phyloP scores from a whole-genome alignment of 345 rosid genomes.

The Linum tenue region DNA sequence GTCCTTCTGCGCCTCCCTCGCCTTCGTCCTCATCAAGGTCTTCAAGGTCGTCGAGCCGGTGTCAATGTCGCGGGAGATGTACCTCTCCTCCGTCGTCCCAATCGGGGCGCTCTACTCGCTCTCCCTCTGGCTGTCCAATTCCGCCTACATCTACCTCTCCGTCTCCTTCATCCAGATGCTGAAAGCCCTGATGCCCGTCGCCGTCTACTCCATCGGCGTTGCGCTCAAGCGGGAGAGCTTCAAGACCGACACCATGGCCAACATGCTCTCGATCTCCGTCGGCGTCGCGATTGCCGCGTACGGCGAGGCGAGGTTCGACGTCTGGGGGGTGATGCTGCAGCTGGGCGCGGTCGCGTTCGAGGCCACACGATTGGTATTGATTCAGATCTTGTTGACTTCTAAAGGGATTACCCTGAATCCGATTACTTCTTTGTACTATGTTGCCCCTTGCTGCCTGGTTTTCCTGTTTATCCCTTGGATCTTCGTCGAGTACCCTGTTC shows the following conservation, averaged over 20 bases:
- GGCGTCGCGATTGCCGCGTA: slow-evolving; percentile 89
- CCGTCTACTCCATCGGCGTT: slow-evolving; percentile 91
- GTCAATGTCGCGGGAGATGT: slow-evolving; percentile 68
- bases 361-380: slow-evolving; percentile 47
- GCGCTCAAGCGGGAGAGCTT: slow-evolving; percentile 53
- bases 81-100: slow-evolving; percentile 78
- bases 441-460: slow-evolving; percentile 7
- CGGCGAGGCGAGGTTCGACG: slow-evolving; percentile 85
- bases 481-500: slow-evolving; percentile 66
- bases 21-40: slow-evolving; percentile 76
- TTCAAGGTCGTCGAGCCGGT: slow-evolving; percentile 89
- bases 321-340: slow-evolving; percentile 83
- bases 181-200: slow-evolving; percentile 93
- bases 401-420: slow-evolving; percentile 10
- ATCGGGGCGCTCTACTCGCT: slow-evolving; percentile 88
- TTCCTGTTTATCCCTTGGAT: slow-evolving; percentile 52
- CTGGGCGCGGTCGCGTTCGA: slow-evolving; percentile 90
- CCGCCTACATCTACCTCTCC: slow-evolving; percentile 95
- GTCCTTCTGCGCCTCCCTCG: slow-evolving; percentile 85
- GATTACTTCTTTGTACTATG: slow-evolving; percentile 6
- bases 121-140: slow-evolving; percentile 89
- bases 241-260: slow-evolving; percentile 65
- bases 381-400: slow-evolving; percentile 5
- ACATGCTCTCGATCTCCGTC: slow-evolving; percentile 87
- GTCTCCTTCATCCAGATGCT: slow-evolving; percentile 97